Base-by-base conservation (phyloP, 2,329 filamentous ascomycete genomes). In the Alternaria viburni region DNA sequence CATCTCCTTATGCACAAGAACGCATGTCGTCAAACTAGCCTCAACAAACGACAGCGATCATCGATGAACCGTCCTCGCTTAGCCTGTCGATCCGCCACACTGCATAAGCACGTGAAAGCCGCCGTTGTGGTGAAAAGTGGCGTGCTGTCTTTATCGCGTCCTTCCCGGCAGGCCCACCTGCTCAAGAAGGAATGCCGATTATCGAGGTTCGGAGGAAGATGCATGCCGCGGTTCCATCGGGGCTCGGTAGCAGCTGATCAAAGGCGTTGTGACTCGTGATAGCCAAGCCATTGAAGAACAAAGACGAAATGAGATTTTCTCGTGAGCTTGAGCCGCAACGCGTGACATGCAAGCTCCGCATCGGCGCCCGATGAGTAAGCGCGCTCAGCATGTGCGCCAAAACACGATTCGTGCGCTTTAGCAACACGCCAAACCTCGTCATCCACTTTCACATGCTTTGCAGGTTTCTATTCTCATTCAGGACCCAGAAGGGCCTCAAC, bases 391-490 rank as follows among this genome's bases (percentile, higher is more conserved):
- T 26, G 49, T 56, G 47, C 45, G 13, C 44, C 36, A 52, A 44
- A 58, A 51, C 47, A 65, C 65, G 65, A 63, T 50, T 67, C 59
- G 54, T 57, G 56, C 62, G 13, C 8, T 25, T 32, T 32, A 26
- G 45, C 45, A 44, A 15, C 32, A 50, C 28, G 54, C 50, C 54
- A 19, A 43, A 54, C 49, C 26, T 55, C 32, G 44, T 47, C 51
- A 32, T 50, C 64, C 68, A 70, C 66, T 67, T 67, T 70, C 68
- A 70, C 68, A 70, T 70, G 68, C 57, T 55, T 36, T 57, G 58
- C 12, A 25, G 15, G 36, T 25, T 26, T 25, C 30, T 25, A 44
- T 26, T 28, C 44, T 59, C 25, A 58, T 54, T 50, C 49, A 47
- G 49, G 65, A 45, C 54, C 41, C 46, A 56, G 56, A 62, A 59